Conservation (phyloP, 176 grass and related monocot species). For the Luzula sylvatica region DNA sequence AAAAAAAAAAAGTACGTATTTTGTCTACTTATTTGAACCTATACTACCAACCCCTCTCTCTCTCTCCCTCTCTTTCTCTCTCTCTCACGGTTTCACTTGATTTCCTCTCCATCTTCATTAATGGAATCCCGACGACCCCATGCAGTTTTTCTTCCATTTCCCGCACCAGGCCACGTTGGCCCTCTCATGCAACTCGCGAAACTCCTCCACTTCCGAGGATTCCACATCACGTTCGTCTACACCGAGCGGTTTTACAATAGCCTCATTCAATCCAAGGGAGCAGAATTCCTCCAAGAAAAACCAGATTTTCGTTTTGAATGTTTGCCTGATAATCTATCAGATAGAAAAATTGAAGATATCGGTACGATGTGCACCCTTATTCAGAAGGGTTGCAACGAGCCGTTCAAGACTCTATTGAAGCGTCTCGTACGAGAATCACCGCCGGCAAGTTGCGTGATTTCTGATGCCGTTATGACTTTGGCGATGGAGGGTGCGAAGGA, state of each 20-base stretch:
- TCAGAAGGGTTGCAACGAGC: constrained; percentile 19
- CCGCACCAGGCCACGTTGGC: constrained; percentile 25
- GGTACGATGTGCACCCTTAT: constrained; percentile 5
- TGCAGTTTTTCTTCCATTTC: constrained; percentile 26
- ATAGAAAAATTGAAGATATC: constrained; percentile 2
- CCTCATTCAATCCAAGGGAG: background rate
- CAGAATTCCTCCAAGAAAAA: background rate
- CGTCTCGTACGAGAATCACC: constrained; percentile 8
- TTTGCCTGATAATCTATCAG: constrained; percentile 22
- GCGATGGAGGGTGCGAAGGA: constrained; percentile 21
- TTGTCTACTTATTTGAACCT: too few relatives aligned
- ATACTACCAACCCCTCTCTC: too few relatives aligned
- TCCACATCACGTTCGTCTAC: constrained; percentile 30
- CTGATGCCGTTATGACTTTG: constrained; percentile 27
- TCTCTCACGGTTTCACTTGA: too few relatives aligned
- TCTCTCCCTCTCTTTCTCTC: too few relatives aligned
- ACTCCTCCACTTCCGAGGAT: constrained; percentile 19
- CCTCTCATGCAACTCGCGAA: constrained; percentile 27
- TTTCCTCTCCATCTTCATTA: too few relatives aligned
- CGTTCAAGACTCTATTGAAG: constrained; percentile 17
- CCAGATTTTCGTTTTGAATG: constrained; percentile 24
- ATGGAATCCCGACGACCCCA: constrained; percentile 7
- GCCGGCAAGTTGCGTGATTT: constrained; percentile 19
- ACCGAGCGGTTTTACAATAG: constrained; percentile 6
- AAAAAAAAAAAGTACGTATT: too few relatives aligned